Base-by-base conservation (phyloP, 108 stramenopile species). In the Conticribra guillardii region DNA sequence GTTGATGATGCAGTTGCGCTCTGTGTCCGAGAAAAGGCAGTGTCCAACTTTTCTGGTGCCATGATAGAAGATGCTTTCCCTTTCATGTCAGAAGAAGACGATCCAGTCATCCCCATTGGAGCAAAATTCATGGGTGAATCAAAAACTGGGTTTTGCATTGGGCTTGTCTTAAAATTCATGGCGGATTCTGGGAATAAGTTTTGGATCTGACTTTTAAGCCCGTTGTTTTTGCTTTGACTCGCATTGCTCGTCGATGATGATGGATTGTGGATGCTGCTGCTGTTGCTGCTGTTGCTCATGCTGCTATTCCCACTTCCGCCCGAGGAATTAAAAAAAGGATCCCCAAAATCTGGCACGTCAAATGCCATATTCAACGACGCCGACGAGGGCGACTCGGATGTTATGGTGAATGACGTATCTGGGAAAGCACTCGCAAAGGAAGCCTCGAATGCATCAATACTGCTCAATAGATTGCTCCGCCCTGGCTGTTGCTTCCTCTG, bases 371-470 rank as follows among this genome's bases (percentile, higher is more conserved):
- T 64, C 49, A 79, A 46, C 49, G 59, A 41, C 62, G 60, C 34
- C 33, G 55, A 46, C 54, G 62, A 57, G 0, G 80, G 70, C 1
- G 79, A 29, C 7, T 60, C 56, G 29, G 61, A 69, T 15, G 68
- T 62, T 46, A 74, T 69, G 24, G 88, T 87, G 58, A 79, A 79
- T 16, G 77, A 73, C 0, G 82, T 82, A 34, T 73, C 76, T 14
- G 90, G 88, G 62, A 92, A 89, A 37, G 79, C 80, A 19, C 81
- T 86, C 9, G 74, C 64, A 77, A 92, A 92, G 2, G 90, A 92
- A 47, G 87, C 85, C 54, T 92, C 90, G 70, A 92, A 92, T 19
- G 87, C 90, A 61, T 89, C 90, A 56, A 92, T 76, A 47, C 88
- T 92, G 70, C 85, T 87, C 21, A 79, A 50, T n/a, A 76, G 48